Evolutionary conservation across 1,139 yeast species (phyloP), one percentile per base, ranked within the genome.

Genomic region (Geotrichum reessii): DNA sequence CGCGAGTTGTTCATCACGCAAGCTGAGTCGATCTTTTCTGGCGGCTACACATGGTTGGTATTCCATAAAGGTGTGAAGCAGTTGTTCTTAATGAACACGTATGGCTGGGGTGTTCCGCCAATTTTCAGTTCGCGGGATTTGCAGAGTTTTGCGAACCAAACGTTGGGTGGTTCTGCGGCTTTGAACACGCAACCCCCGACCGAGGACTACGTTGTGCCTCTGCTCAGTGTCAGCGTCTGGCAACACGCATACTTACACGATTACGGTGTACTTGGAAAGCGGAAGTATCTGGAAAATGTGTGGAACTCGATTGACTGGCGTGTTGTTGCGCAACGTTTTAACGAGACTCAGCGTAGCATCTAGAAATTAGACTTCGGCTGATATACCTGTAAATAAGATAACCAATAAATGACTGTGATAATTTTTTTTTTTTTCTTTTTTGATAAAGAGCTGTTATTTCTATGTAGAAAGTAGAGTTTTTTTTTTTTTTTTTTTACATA

Each of bases 31-130:
- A 69, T 79, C 58, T 71, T 75, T 61, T 93, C 95, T 55, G 88
- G 86, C 70, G 99, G 99, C 9, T 90, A 95, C 88, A 79, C 90
- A 3, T 93, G 91, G 77, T 76, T 95, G 55, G 89, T 92, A 46
- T 95, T 87, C 60, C 61, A 63, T 53, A 63, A 61, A 50, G 57
- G 59, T 27, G 52, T 81, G 62, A 87, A 87, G 69, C 74, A 81
- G 48, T 75, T 91, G 52, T 80, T 79, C 61, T 78, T 91, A 37
- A 70, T 88, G 58, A 80, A 83, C 66, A 83, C 95, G 64, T 86
- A 89, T 73, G 75, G 91, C 71, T 91, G 91, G 69, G 99, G 98
- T 60, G 84, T 97, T 2, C 98, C 98, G 40, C 84, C 83, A 95
- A 87, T 90, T 8, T 57, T 57, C 31, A 42, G 53, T 87, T 63